Evolutionary conservation across 2,329 filamentous ascomycete genomes (phyloP), one percentile per base, ranked within the genome.

Genomic region (Botrytis medusae): DNA sequence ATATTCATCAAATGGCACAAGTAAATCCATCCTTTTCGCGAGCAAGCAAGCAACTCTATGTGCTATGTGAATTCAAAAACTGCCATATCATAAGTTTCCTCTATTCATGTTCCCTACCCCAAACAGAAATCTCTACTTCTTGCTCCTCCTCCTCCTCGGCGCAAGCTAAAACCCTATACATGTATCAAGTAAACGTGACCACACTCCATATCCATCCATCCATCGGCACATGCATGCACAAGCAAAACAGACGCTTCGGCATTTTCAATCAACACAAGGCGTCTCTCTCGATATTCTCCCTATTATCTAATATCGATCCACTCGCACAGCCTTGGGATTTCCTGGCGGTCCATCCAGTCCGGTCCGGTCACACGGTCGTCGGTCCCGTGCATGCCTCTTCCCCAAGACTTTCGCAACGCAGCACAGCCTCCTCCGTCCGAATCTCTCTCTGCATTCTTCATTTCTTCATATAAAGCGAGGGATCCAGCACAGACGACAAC

Each of bases 21-120:
- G 22, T 40, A n/a, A 9, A n/a, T 40, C 12, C 16, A n/a, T n/a
- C 14, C 32, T 1, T 37, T 9, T 37, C 5, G 3, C 34, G 25
- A n/a, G 6, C 14, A 37, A 61, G 34, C 34, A 34, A 9, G 37
- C 37, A 9, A 8, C 9, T 7, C 6, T n/a, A 40, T 4, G 14
- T 25, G 1, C 34, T 37, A 6, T 37, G 2, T 16, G 10, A 25
- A 22, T 61, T 61, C 25, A 54, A 54, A 25, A 12, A n/a, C 12
- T 54, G 2, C 25, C 1, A 7, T 51, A 14, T 14, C 0, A n/a
- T n/a, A 14, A 51, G 48, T 51, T 51, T 25, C 48, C 25, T n/a
- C 48, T 14, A 0, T n/a, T n/a, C 10, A 6, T 1, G 1, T 18
- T n/a, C 2, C 25, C 10, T 51, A 14, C 25, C 14, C 25, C 0